Conservation (phyloP, 2,329 filamentous ascomycete genomes). For the Scopulariopsis brevicaulis region DNA sequence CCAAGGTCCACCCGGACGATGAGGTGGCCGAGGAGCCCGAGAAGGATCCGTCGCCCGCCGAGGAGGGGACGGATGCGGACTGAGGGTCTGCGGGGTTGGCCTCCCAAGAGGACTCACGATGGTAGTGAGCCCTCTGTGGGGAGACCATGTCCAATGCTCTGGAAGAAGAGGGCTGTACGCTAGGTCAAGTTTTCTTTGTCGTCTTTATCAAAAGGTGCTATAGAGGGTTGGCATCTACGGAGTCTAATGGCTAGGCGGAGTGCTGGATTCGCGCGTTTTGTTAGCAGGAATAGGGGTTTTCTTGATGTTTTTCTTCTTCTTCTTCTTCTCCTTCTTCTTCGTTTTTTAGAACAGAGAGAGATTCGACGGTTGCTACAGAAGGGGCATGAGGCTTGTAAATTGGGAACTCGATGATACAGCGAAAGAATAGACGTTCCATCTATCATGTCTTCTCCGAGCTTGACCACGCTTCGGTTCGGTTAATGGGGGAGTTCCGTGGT, state of each 20-base stretch:
- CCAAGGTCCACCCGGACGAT: not conserved
- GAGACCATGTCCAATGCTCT: not conserved
- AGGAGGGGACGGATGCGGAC: not conserved
- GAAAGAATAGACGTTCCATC: too few species aligned
- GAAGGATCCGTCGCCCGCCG: not conserved
- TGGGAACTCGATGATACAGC: too few species aligned
- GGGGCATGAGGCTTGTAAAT: too few species aligned
- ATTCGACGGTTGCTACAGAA: too few species aligned
- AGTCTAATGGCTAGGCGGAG: not conserved
- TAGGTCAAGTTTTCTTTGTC: not conserved
- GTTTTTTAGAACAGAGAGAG: too few species aligned
- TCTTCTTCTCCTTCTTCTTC: not conserved
- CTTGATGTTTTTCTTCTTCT: not conserved
- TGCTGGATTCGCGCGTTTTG: not conserved
- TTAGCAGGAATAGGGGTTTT: not conserved
- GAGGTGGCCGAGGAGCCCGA: not conserved
- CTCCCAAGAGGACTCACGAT: not conserved
- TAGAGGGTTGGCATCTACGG: not conserved
- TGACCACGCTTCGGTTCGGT: too few species aligned
- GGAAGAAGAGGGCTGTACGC: not conserved
- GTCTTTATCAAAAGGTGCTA: not conserved
- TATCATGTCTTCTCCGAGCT: too few species aligned
- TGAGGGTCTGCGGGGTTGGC: not conserved
- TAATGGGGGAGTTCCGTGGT: too few species aligned
- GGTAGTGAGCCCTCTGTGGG: not conserved